These are phyloP conservation scores for Candida hungchunana DNA, from an alignment of 805 yeast genomes.

Conservation along the genomic window DNA sequence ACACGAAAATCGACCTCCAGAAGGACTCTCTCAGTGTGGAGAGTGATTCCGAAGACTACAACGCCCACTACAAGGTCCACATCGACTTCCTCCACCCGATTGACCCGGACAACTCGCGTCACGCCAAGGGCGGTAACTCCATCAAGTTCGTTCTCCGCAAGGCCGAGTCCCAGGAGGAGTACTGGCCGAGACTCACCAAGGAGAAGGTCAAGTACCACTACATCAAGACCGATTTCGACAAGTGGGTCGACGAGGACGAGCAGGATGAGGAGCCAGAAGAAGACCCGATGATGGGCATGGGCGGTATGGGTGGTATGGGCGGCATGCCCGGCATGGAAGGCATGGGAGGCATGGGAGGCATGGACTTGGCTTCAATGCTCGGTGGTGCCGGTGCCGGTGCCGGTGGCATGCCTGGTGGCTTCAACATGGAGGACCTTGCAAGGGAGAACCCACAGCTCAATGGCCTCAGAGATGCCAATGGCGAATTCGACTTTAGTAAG, in stretches of 20 bases:
- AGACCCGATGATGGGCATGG: constrained; percentile 30
- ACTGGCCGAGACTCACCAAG: constrained; percentile 94
- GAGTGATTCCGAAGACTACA: constrained; percentile 42
- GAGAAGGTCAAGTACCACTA: constrained; percentile 75
- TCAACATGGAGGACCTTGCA: constrained; percentile 10
- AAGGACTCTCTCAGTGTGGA: constrained; percentile 49
- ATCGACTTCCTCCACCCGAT: constrained; percentile 76
- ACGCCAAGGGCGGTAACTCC: constrained; percentile 53
- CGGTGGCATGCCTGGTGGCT: constrained; percentile 20
- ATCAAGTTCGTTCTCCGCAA: constrained; percentile 65
- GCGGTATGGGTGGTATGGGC: constrained; percentile 23
- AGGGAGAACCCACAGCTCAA: constrained; percentile 19
- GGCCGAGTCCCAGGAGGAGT: constrained; percentile 64
- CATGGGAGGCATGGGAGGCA: constrained; percentile 22
- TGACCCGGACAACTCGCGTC: constrained; percentile 58
- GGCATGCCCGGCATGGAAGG: constrained; percentile 32
- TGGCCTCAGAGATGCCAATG: constrained; percentile 13
- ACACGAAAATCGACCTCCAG: constrained; percentile 60
- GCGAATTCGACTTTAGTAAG: constrained; percentile 28
- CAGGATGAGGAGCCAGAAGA: constrained; percentile 48
- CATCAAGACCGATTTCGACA: constrained; percentile 92
- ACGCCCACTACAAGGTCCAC: constrained; percentile 51
- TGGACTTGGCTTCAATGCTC: too few species aligned
- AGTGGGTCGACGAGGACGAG: constrained; percentile 98
- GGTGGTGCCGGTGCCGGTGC: constrained; percentile 4